phyloP scores from a whole-genome alignment of 2,329 filamentous ascomycete genomes.

The Microcyclospora pomicola region DNA sequence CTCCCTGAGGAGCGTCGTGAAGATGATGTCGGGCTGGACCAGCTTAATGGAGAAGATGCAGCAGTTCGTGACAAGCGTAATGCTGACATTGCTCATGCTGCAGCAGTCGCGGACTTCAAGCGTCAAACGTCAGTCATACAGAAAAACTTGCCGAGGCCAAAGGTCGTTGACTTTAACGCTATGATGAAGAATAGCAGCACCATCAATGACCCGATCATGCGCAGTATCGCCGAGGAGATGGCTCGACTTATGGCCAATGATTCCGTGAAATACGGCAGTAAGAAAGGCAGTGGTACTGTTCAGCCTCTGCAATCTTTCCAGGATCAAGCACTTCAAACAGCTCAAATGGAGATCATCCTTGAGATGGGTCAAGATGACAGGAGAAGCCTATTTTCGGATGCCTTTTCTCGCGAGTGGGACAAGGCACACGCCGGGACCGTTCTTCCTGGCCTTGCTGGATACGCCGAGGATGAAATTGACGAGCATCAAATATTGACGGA shows the following conservation, averaged over 20 bases:
- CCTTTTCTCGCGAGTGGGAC: slow-evolving; percentile 31
- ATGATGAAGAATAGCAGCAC: slow-evolving; percentile 51
- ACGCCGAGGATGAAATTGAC: slow-evolving; percentile 57
- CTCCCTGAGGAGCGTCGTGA: slow-evolving; percentile 71
- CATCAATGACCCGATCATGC: slow-evolving; percentile 49
- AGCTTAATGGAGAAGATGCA: slow-evolving; percentile 49
- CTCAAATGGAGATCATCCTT: slow-evolving; percentile 60
- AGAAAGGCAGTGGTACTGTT: slow-evolving; percentile 49
- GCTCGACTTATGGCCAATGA: slow-evolving; percentile 72
- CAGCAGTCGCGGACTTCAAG: slow-evolving; percentile 56
- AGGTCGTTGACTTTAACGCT: slow-evolving; percentile 53
- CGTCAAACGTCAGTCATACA: slow-evolving; percentile 88
- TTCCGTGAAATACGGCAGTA: slow-evolving; percentile 57
- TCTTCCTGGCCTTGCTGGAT: slow-evolving; percentile 71
- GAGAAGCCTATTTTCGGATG: slow-evolving; percentile 32
- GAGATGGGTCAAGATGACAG: slow-evolving; percentile 44
- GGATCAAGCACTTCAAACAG: slow-evolving; percentile 59
- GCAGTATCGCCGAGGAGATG: slow-evolving; percentile 61
- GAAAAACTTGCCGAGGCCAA: slow-evolving; percentile 63
- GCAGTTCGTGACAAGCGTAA: slow-evolving; percentile 65
- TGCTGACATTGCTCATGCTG: slow-evolving; percentile 46
- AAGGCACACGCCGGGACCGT: slow-evolving; percentile 32
- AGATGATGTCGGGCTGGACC: slow-evolving; percentile 29
- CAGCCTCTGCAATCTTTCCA: slow-evolving; percentile 49
- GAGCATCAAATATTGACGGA: slow-evolving; percentile 53